Evolutionary conservation across 2,329 filamentous ascomycete genomes (phyloP), one percentile per base, ranked within the genome.

Genomic region (Trichoderma guizhouense): DNA sequence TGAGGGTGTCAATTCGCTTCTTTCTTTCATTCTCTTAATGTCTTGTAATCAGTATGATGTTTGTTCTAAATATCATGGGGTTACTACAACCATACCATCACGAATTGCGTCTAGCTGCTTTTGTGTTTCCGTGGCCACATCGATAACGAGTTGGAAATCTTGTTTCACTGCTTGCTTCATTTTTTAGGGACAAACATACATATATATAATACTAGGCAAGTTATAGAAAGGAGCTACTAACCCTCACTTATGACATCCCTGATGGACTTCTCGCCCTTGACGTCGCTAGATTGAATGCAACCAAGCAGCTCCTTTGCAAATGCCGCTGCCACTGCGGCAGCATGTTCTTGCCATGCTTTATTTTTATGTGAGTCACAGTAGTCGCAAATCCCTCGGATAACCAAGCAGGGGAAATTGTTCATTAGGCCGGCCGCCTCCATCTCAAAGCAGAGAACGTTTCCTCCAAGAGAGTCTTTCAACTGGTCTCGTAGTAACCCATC

Each of bases 301-400:
- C 58, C 65, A 0, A 69, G 36, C 3, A 69, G 14, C 39, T 69
- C 66, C 5, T n/a, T 51, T 1, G 66, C 39, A 53, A 62, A 69
- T 12, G 66, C 66, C 0, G 66, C 55, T 6, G 66, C 66, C 4
- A 53, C 58, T 5, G 66, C 34, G 1, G 55, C 55, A 7, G 66
- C 66, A 18, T 69, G 51, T 12, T 24, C 21, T 3, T 26, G 72
- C 73, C 73, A 73, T 1, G 7, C 5, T 6, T 73, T 61, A 11
- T 63, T 51, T 26, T 73, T 73, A 26, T 68, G 62, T 3, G 58
- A 61, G 24, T 74, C 73, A 2, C 62, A 58, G 32, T 74, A 74
- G 8, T 74, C 63, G 7, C 72, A 69, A 12, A 73, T 73, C 0
- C 73, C 73, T 6, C 73, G 72, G 7, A 74, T 74, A 24, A 71